Evolutionary conservation across 2,329 filamentous ascomycete species (phyloP).

Genomic region (Xylaria sp.): DNA sequence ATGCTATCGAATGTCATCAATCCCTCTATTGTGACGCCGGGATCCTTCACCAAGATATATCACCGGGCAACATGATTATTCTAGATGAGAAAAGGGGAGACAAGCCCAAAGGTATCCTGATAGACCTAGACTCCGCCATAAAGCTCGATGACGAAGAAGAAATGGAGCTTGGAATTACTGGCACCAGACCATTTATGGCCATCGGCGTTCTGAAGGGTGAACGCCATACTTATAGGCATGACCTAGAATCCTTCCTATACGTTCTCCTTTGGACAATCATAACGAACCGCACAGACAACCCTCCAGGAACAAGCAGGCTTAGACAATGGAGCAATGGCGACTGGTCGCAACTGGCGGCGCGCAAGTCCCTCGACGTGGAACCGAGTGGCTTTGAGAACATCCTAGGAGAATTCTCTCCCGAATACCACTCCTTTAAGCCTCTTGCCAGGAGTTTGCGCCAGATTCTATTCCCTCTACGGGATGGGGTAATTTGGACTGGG

Average conservation of each 20-base stretch:
- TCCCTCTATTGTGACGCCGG: constrained; percentile 40
- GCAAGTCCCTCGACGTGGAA: constrained; percentile 40
- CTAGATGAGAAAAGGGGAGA: constrained; percentile 18
- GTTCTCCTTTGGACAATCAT: constrained; percentile 3
- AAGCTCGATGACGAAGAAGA: not conserved
- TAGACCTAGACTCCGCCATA: constrained; percentile 5
- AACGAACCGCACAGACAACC: not conserved
- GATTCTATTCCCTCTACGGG: constrained; percentile 39
- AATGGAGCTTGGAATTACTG: not conserved
- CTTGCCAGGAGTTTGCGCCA: constrained; percentile 37
- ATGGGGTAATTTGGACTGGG: constrained; percentile 39
- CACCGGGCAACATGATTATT: constrained; percentile 41
- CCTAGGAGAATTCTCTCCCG: constrained; percentile 40
- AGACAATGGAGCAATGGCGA: constrained; percentile 36
- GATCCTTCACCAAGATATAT: constrained; percentile 46
- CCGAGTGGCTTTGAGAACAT: constrained; percentile 36
- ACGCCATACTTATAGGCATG: not conserved
- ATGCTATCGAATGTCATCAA: constrained; percentile 43
- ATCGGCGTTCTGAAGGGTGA: constrained; percentile 1
- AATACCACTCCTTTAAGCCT: constrained; percentile 39
- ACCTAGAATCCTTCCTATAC: constrained; percentile 3
- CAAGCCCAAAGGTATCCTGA: constrained; percentile 42
- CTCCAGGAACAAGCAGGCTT: no score
- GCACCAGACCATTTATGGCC: constrained; percentile 5
- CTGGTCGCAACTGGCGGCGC: constrained; percentile 37